Conservation (phyloP, 1,284 basidiomycete species). For the Taiwanofungus camphoratus region DNA sequence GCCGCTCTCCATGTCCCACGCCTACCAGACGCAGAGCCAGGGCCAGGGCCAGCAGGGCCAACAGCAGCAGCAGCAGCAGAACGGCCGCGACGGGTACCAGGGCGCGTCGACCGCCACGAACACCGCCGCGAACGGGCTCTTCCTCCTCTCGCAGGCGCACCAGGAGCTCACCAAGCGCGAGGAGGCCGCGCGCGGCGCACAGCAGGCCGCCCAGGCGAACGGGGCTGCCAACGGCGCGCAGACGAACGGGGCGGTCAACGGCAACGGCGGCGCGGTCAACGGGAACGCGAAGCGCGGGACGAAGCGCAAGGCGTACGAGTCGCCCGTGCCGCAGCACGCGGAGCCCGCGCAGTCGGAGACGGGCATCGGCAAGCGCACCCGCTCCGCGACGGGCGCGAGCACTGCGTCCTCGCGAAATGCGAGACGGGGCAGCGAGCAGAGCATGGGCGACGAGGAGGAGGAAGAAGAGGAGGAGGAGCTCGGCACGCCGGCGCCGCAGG, state of each 20-base stretch:
- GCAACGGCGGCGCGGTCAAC: slow-evolving; percentile 43
- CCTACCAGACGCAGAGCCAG: slow-evolving; percentile 7
- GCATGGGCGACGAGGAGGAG: slow-evolving; percentile 38
- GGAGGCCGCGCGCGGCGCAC: slow-evolving; percentile 47
- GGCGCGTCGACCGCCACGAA: slow-evolving; percentile 43
- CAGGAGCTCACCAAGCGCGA: slow-evolving; percentile 96
- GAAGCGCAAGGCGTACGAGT: slow-evolving; percentile 62
- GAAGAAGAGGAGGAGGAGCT: slow-evolving; percentile 49
- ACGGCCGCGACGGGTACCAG: slow-evolving; percentile 21
- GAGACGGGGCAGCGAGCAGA: slow-evolving; percentile 17
- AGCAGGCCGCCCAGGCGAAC: slow-evolving; percentile 39
- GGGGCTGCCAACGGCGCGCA: slow-evolving; percentile 14
- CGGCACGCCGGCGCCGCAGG: slow-evolving; percentile 24
- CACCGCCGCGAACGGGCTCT: slow-evolving; percentile 84
- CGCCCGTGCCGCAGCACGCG: slow-evolving; percentile 28
- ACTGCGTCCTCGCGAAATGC: slow-evolving; percentile 6
- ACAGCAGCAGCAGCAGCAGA: not conserved
- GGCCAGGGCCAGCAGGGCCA: not conserved
- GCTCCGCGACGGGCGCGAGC: slow-evolving; percentile 26
- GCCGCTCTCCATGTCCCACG: slow-evolving; percentile 28
- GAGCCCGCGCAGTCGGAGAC: slow-evolving; percentile 23
- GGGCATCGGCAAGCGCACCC: slow-evolving; percentile 39
- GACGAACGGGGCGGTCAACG: slow-evolving; percentile 23
- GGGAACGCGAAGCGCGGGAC: slow-evolving; percentile 45
- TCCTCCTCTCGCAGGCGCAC: slow-evolving; percentile 89